These are phyloP conservation scores for Fistulifera solaris DNA, from an alignment of 108 stramenopile genomes.

Conservation along the genomic window DNA sequence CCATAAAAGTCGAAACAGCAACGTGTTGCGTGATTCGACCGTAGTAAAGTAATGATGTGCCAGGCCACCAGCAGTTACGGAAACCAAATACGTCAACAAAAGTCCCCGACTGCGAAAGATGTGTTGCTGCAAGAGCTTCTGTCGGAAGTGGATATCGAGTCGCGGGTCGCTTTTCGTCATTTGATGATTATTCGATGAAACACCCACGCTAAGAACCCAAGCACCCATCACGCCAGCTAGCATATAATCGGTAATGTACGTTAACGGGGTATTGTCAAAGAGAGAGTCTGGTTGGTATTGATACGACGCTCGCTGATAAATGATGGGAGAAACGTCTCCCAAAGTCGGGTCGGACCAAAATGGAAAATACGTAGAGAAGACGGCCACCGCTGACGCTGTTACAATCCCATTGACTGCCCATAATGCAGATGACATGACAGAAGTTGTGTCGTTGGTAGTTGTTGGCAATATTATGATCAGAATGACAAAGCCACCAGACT, in stretches of 20 bases:
- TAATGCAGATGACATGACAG: no score
- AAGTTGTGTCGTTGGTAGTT: no score
- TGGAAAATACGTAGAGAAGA: no score
- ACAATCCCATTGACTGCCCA: no score
- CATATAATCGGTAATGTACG: conserved; percentile 77
- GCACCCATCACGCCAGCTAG: conserved; percentile 47
- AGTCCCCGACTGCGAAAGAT: conserved; percentile 19
- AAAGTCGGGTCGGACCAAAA: no score
- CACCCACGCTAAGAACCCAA: conserved; percentile 9
- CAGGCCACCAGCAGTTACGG: conserved; percentile 55
- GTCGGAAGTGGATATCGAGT: no score
- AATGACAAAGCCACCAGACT: no score
- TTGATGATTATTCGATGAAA: neutral
- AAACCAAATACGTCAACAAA: conserved; percentile 46
- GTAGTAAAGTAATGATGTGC: conserved; percentile 54
- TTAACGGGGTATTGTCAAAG: conserved; percentile 77
- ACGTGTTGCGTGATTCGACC: conserved; percentile 42
- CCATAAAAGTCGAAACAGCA: conserved; percentile 62
- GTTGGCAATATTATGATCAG: no score
- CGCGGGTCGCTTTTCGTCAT: neutral
- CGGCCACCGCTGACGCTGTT: no score
- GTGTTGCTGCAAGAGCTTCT: conserved; percentile 13
- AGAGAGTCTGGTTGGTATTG: no score
- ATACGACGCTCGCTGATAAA: no score
- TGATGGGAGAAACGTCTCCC: no score